phyloP scores from a whole-genome alignment of 2,329 filamentous ascomycete species.

The Venturia aucupariae region DNA sequence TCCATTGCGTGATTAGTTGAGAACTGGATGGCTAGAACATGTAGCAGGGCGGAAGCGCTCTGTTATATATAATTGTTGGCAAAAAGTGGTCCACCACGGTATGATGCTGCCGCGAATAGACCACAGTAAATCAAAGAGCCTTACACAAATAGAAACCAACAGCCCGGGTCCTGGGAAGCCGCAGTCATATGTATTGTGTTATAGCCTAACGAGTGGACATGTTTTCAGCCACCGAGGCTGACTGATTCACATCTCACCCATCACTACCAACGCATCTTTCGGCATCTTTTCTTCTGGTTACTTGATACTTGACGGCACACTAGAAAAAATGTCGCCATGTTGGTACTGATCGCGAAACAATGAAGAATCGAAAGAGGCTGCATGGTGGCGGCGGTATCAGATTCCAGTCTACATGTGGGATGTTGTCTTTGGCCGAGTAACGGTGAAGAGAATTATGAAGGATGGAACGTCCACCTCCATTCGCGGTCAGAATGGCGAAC shows the following conservation, averaged over 20 bases:
- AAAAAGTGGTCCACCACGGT: slow-evolving; percentile 6
- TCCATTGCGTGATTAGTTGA: not conserved
- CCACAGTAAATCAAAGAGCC: not conserved
- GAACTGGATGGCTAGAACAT: not conserved
- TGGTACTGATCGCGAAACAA: not conserved
- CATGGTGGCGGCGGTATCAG: not conserved
- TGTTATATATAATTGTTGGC: not conserved
- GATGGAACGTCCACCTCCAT: not conserved
- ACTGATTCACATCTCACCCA: not conserved
- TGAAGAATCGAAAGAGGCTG: not conserved
- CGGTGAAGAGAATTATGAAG: not conserved
- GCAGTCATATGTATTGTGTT: not conserved
- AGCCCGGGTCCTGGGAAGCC: not conserved
- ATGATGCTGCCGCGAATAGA: not conserved
- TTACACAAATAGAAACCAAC: not conserved
- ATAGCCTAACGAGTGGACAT: not conserved
- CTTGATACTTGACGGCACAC: not conserved
- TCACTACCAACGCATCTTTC: not conserved
- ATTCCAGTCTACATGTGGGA: not conserved
- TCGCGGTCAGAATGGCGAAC: not conserved
- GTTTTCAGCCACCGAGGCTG: not conserved
- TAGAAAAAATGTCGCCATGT: not conserved
- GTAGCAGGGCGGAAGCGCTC: not conserved
- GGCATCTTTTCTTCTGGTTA: not conserved
- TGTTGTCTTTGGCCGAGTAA: not conserved